Evolutionary conservation across 1,284 basidiomycete genomes (phyloP), one percentile per base, ranked within the genome.

Genomic region (Coriolopsis trogii): DNA sequence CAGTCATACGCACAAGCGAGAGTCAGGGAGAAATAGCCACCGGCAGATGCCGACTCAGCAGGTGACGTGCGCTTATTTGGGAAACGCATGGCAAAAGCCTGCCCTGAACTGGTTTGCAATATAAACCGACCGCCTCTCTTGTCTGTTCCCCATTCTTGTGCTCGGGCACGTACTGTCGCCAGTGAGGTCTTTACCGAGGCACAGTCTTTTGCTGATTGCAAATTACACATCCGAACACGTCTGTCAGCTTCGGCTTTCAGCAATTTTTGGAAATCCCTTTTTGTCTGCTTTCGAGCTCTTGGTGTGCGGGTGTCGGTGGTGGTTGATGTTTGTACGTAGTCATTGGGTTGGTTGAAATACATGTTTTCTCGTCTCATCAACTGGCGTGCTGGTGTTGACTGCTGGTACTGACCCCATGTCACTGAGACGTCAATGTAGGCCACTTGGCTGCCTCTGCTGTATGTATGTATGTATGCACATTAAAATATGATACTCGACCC

Each of bases 191-290:
- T 78, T 87, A 89, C 88, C 82, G 87, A 67, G 62, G 66, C 64
- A 65, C 85, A 89, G 87, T 89, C 81, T 87, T 89, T 91, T 90
- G 88, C 88, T 91, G 85, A 87, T 91, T 91, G 88, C 88, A 91
- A 91, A 91, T 89, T 91, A 70, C 68, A 68, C 67, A 67, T 70
- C 68, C 68, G 68, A 67, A 70, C 67, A 60, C 68, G 68, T 70
- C 68, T 66, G 63, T 65, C 57, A 55, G 65, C 66, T 70, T 70
- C 61, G 67, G 67, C 66, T 55, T 68, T 58, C 63, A 65, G 68
- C 68, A 70, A 70, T 70, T 67, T 67, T 67, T 68, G 67, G 67
- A 61, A 65, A 66, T 59, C 56, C 60, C 58, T 85, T 87, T 86
- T 88, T 80, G 85, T 87, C 89, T 89, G 87, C 87, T 46, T 18